These are phyloP conservation scores for Fusarium tanahbumbuense DNA, from an alignment of 2,329 filamentous ascomycete species.

Conservation along the genomic window DNA sequence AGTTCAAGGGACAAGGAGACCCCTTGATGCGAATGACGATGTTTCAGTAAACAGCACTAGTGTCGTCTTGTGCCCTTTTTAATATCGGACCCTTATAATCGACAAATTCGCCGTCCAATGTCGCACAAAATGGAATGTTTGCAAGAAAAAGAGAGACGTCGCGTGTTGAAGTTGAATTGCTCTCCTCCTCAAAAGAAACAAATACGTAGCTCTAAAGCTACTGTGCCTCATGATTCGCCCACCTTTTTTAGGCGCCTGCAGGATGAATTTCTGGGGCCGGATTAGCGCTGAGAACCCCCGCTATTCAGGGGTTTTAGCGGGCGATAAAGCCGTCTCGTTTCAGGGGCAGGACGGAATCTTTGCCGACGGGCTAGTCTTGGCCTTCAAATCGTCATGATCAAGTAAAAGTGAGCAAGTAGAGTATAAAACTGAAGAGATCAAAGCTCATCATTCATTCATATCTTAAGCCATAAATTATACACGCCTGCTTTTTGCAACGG, in stretches of 20 bases:
- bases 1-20: slow-evolving; percentile 29
- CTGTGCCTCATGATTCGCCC: slow-evolving; percentile 30
- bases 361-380: slow-evolving; percentile 9
- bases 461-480: slow-evolving; percentile 17
- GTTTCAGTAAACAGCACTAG: slow-evolving; percentile 11
- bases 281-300: slow-evolving; percentile 35
- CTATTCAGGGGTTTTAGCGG: slow-evolving; percentile 38
- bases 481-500: slow-evolving; percentile 10
- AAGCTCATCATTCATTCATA: slow-evolving; percentile 24
- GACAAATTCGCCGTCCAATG: background rate
- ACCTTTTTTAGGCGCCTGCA: slow-evolving; percentile 20
- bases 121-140: background rate
- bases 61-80: slow-evolving; percentile 2
- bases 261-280: slow-evolving; percentile 30
- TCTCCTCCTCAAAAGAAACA: slow-evolving; percentile 27
- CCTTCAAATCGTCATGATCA: background rate
- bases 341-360: slow-evolving; percentile 22
- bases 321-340: slow-evolving; percentile 17
- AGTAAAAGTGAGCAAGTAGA: background rate
- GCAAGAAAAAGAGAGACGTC: slow-evolving; percentile 7
- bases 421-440: background rate
- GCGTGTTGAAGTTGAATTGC: slow-evolving; percentile 19
- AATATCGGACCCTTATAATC: background rate
- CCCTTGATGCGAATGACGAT: slow-evolving; percentile 24
- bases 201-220: slow-evolving; percentile 30